These are phyloP conservation scores for Porcisia deanei DNA, from an alignment of 208 protist species.

Conservation along the genomic window DNA sequence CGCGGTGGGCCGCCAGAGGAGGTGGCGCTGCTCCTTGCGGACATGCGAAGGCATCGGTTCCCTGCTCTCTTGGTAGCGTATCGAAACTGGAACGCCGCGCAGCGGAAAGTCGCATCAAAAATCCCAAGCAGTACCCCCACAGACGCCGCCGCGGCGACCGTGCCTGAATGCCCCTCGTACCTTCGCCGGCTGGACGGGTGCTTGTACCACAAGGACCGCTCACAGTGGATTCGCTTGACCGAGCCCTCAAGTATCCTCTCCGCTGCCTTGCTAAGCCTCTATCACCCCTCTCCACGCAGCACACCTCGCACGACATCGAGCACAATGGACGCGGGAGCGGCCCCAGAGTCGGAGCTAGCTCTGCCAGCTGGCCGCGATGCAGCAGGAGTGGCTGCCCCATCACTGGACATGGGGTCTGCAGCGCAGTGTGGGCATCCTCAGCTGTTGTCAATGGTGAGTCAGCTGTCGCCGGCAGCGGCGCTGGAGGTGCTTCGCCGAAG, in stretches of 20 bases:
- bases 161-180: background rate
- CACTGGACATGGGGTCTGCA: background rate
- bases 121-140: background rate
- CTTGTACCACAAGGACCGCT: conserved; percentile 20
- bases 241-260: conserved; percentile 60
- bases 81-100: conserved; percentile 15
- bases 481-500: conserved; percentile 19
- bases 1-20: conserved; percentile 1
- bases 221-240: conserved; percentile 42
- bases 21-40: conserved; percentile 14
- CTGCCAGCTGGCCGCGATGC: background rate
- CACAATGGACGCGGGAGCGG: background rate
- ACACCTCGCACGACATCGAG: background rate
- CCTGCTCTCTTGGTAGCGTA: conserved; percentile 20
- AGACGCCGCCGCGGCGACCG: background rate
- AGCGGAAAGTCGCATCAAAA: background rate
- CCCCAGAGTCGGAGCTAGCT: background rate
- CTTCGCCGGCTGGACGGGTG: conserved; percentile 26
- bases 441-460: background rate
- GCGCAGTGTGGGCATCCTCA: background rate
- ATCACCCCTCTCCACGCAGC: background rate
- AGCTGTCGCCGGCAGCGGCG: conserved; percentile 18
- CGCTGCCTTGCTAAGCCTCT: conserved; percentile 33
- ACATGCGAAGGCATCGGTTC: conserved; percentile 15
- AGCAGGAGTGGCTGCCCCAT: background rate